Evolutionary conservation across 1,284 basidiomycete genomes (phyloP).

Genomic region (Rhodotorula sp.): DNA sequence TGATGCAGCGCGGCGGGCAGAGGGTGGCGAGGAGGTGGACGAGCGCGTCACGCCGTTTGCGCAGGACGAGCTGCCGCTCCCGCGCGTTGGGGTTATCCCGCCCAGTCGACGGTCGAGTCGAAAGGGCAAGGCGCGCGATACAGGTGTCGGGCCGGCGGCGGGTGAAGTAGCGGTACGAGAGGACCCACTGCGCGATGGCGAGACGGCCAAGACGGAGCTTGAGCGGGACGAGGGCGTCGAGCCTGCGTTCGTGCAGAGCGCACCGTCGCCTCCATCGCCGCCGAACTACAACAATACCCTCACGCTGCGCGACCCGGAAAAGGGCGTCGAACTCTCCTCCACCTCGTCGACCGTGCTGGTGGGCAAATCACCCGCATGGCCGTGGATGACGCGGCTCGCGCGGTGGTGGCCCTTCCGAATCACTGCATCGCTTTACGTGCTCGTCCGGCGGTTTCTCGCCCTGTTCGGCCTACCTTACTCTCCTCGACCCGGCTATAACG

Average conservation of each 20-base stretch:
- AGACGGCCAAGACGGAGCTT: slow-evolving; percentile 12
- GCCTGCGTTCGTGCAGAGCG: background rate
- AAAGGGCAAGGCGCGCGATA: slow-evolving; percentile 4
- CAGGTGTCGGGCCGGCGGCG: background rate
- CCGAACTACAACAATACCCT: background rate
- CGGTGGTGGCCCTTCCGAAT: slow-evolving; percentile 11
- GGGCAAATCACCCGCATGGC: background rate
- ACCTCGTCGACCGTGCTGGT: background rate
- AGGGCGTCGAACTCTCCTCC: background rate
- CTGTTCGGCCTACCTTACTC: slow-evolving; percentile 30
- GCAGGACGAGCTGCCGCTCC: background rate
- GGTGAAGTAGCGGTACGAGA: background rate
- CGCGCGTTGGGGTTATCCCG: background rate
- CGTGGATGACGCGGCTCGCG: slow-evolving; percentile 8
- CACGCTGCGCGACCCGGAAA: background rate
- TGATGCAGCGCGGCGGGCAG: background rate
- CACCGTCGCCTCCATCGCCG: background rate
- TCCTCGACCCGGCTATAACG: slow-evolving; percentile 16
- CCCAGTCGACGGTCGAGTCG: background rate
- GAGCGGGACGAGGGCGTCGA: slow-evolving; percentile 18
- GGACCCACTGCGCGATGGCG: slow-evolving; percentile 16
- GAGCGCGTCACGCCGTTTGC: background rate
- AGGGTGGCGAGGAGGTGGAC: background rate
- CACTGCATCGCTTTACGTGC: slow-evolving; percentile 8
- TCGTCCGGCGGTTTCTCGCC: slow-evolving; percentile 33